Evolutionary conservation across 2,329 filamentous ascomycete species (phyloP).

Genomic region (Aspergillus uvarum): DNA sequence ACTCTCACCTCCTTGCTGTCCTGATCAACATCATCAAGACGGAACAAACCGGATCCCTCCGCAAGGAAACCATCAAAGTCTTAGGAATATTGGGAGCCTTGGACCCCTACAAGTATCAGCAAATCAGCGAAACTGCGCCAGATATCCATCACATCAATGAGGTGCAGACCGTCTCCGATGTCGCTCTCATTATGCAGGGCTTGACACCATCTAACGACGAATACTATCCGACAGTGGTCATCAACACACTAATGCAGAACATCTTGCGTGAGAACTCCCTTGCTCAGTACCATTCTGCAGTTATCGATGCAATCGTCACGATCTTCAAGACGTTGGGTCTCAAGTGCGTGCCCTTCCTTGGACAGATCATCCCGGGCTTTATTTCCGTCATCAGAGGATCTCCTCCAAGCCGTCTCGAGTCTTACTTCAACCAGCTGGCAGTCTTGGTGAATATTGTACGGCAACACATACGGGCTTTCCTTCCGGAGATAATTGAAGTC

Average conservation of each 20-base stretch:
- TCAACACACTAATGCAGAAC: constrained; percentile 83
- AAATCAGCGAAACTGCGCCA: constrained; percentile 84
- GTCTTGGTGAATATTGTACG: constrained; percentile 92
- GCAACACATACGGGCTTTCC: constrained; percentile 89
- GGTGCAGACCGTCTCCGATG: constrained; percentile 76
- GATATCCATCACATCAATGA: constrained; percentile 72
- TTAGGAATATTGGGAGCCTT: constrained; percentile 93
- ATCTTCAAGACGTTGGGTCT: constrained; percentile 96
- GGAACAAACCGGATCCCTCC: constrained; percentile 79
- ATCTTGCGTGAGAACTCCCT: constrained; percentile 90
- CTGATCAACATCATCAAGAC: constrained; percentile 92
- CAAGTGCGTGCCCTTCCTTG: constrained; percentile 93
- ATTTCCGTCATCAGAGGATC: constrained; percentile 83
- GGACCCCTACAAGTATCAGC: constrained; percentile 92
- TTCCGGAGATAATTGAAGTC: constrained; percentile 81
- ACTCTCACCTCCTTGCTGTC: constrained; percentile 88
- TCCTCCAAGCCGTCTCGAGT: constrained; percentile 75
- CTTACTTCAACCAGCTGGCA: constrained; percentile 95
- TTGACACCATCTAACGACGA: constrained; percentile 95
- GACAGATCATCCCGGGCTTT: constrained; percentile 92
- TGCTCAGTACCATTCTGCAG: constrained; percentile 83
- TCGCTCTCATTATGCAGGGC: constrained; percentile 96
- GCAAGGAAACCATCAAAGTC: constrained; percentile 93
- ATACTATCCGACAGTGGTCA: constrained; percentile 97
- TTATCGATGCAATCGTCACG: constrained; percentile 97